Conservation (phyloP, 23 red algal genomes). For the Gracilaria caudata region DNA sequence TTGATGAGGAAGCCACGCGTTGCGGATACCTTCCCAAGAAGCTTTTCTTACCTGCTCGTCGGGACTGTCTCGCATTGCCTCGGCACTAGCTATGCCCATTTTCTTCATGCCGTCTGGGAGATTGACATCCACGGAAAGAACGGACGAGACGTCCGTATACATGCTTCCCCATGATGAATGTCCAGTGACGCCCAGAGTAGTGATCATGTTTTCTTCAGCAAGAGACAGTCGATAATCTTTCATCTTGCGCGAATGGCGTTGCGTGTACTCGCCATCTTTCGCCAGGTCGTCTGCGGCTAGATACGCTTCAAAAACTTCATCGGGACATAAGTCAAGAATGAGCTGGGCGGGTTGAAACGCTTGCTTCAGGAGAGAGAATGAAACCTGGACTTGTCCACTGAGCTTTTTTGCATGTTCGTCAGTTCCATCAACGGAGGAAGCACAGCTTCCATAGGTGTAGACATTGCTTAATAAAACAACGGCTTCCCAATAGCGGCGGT, state of each 20-base stretch:
- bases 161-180: slow-evolving; percentile 73
- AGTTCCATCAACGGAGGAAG: slow-evolving; percentile 62
- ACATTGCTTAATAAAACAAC: slow-evolving; percentile 70
- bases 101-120: slow-evolving; percentile 42
- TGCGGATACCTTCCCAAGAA: slow-evolving; percentile 74
- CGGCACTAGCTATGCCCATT: slow-evolving; percentile 79
- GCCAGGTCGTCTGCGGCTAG: slow-evolving; percentile 60
- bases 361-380: slow-evolving; percentile 21
- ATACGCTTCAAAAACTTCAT: slow-evolving; percentile 61
- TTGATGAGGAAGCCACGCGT: slow-evolving; percentile 75
- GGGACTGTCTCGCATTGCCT: slow-evolving; percentile 62
- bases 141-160: slow-evolving; percentile 68
- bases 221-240: slow-evolving; percentile 60
- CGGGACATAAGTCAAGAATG: slow-evolving; percentile 67
- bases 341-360: slow-evolving; percentile 54
- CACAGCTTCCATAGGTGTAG: slow-evolving; percentile 54
- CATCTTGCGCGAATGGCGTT: slow-evolving; percentile 62
- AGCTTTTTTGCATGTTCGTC: slow-evolving; percentile 74
- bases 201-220: slow-evolving; percentile 78
- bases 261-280: slow-evolving; percentile 36
- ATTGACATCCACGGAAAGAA: slow-evolving; percentile 46
- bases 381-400: slow-evolving; percentile 34
- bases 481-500: slow-evolving; percentile 44
- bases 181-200: slow-evolving; percentile 59
- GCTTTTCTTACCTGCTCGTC: slow-evolving; percentile 46